Conservation (phyloP, 306 rosid species). For the Begonia loranthoides region DNA sequence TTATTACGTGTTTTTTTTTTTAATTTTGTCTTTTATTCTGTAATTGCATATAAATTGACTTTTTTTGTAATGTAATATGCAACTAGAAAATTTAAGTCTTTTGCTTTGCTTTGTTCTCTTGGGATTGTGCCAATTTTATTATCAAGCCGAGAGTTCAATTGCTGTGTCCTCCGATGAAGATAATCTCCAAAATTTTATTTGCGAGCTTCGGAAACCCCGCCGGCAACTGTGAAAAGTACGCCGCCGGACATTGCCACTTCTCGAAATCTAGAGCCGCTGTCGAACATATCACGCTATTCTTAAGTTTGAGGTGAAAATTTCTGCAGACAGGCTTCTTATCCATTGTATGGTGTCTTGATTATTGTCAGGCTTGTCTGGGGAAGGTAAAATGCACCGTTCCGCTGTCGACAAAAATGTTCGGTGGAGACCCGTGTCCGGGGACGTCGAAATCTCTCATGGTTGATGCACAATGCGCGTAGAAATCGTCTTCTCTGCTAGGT, state of each 20-base stretch:
- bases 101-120: no score
- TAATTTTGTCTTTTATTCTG: no score
- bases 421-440: slow-evolving; percentile 30
- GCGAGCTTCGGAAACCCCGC: slow-evolving; percentile 40
- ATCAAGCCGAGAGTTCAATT: slow-evolving; percentile 12
- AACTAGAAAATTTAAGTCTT: no score
- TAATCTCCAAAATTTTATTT: slow-evolving; percentile 25
- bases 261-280: slow-evolving; percentile 15
- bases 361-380: slow-evolving; percentile 32
- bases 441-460: slow-evolving; percentile 26
- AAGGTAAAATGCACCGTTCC: slow-evolving; percentile 24
- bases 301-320: background rate
- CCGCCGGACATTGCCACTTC: slow-evolving; percentile 25
- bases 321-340: no score
- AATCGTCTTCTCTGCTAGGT: no score
- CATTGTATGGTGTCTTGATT: background rate
- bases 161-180: slow-evolving; percentile 21
- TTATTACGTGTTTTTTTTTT: no score
- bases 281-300: background rate
- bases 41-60: no score
- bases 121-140: no score
- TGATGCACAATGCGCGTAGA: slow-evolving; percentile 29
- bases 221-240: slow-evolving; percentile 25
- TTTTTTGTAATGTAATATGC: no score
- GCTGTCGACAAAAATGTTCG: slow-evolving; percentile 16